Evolutionary conservation across 768 basidiomycete genomes (phyloP), one percentile per base, ranked within the genome.

Genomic region (Steccherinum ochraceum): DNA sequence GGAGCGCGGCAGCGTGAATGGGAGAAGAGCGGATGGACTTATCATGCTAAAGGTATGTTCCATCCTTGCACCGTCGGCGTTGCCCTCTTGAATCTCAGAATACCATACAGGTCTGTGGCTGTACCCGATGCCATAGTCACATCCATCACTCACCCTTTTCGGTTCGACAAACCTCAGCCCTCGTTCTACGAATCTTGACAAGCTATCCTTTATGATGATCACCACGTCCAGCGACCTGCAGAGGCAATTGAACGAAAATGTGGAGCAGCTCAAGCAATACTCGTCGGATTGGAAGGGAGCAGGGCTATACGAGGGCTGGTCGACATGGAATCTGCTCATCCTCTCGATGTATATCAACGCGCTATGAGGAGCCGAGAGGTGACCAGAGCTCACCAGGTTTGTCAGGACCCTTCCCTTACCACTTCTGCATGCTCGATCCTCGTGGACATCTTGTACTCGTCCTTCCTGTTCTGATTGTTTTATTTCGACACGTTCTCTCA

Each of bases 141-240:
- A 66, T 24, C 94, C 86, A 1, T 61, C 79, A 46, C 65, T 92
- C 30, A 93, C 93, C 0, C 78, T 97, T 45, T 90, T 97, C 64
- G 94, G 94, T 7, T 95, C 93, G 0, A 94, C 93, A 3, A 97
- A 97, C 65, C 78, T 97, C 47, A 94, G 93, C 61, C 87, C 92
- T 2, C 84, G 94, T 3, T 94, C 93, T 1, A 79, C 91, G 1
- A 81, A 89, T 56, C 80, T 97, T 35, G 94, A 96, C 65, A 91
- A 96, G 60, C 74, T 96, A 25, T 94, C 91, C 0, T 89, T 96
- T 64, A 62, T 94, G 45, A 80, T 96, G 76, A 62, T 85, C 45
- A 78, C 89, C 11, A 80, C 84, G 20, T 83, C 83, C 13, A 26
- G 61, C 10, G 50, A 63, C 1, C 61, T 89, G 40, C 76, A 76